These are phyloP conservation scores for Tylopilus orsonianus DNA, from an alignment of 1,284 basidiomycete genomes.

Conservation along the genomic window DNA sequence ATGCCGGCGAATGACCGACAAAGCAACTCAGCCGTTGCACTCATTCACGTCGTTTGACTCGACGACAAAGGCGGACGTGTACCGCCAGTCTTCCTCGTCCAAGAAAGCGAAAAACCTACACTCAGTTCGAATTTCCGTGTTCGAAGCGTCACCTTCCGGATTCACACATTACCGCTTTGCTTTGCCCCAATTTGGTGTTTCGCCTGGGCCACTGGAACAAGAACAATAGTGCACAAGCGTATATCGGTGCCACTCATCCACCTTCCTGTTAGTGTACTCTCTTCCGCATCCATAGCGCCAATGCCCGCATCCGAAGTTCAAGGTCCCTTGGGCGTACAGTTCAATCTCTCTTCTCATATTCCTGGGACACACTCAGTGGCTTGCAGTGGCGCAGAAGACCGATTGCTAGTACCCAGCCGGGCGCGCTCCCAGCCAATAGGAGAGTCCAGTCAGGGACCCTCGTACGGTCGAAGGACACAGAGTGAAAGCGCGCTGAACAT, in stretches of 20 bases:
- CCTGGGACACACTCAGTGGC: constrained; percentile 11
- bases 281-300: background rate
- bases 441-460: constrained; percentile 23
- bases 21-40: constrained; percentile 22
- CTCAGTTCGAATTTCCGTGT: background rate
- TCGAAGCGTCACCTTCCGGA: constrained; percentile 2
- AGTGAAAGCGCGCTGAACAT: constrained; percentile 20
- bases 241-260: constrained; percentile 1
- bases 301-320: constrained; percentile 27
- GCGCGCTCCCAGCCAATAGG: constrained; percentile 20
- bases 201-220: constrained; percentile 8
- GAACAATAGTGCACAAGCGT: constrained; percentile 17
- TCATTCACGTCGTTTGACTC: constrained; percentile 4
- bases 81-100: background rate
- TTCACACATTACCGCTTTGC: constrained; percentile 5
- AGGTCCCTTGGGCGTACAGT: constrained; percentile 22
- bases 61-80: constrained; percentile 9
- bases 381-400: constrained; percentile 14
- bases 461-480: constrained; percentile 23
- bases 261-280: background rate
- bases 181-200: constrained; percentile 25
- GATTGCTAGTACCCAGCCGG: constrained; percentile 10
- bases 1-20: constrained; percentile 19
- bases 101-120: constrained; percentile 3
- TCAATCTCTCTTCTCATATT: constrained; percentile 17